Percentiles rank a stretch among this genome's conserved stretches.
These are phyloP conservation scores for Erodium texanum DNA, from an alignment of 441 rosid genomes.

Conservation along the genomic window DNA sequence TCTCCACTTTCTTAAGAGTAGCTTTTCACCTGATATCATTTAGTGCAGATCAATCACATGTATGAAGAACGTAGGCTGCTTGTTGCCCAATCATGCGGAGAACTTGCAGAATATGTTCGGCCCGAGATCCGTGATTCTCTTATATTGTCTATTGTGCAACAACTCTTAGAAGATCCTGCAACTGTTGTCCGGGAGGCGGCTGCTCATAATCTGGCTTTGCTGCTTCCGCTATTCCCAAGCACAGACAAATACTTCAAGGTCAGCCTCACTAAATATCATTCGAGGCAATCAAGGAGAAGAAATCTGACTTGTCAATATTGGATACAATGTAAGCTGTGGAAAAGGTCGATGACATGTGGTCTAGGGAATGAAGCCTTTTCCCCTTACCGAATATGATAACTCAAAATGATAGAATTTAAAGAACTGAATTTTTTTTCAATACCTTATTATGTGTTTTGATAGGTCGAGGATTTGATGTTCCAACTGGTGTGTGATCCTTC, in stretches of 20 bases:
- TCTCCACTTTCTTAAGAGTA: slow-evolving; percentile 13
- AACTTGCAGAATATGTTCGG: slow-evolving; percentile 88
- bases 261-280: slow-evolving; percentile 72
- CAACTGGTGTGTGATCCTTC: slow-evolving; percentile 85
- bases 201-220: slow-evolving; percentile 79
- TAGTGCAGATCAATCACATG: slow-evolving; percentile 77
- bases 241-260: slow-evolving; percentile 99
- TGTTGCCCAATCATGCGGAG: slow-evolving; percentile 98
- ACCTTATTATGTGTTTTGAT: slow-evolving; percentile 30
- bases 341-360: slow-evolving; percentile 51
- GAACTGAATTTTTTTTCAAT: slow-evolving; percentile 24
- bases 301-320: slow-evolving; percentile 70
- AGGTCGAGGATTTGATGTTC: slow-evolving; percentile 96
- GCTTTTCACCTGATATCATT: slow-evolving; percentile 15
- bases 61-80: slow-evolving; percentile 94
- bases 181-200: slow-evolving; percentile 95
- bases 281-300: slow-evolving; percentile 65
- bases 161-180: slow-evolving; percentile 88
- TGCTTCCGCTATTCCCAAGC: slow-evolving; percentile 90
- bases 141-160: slow-evolving; percentile 87
- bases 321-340: slow-evolving; percentile 67
- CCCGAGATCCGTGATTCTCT: slow-evolving; percentile 96
- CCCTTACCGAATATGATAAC: slow-evolving; percentile 34
- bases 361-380: slow-evolving; percentile 43
- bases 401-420: slow-evolving; percentile 11